These are phyloP conservation scores for Didymella keratinophila DNA, from an alignment of 2,329 filamentous ascomycete species.

Conservation along the genomic window DNA sequence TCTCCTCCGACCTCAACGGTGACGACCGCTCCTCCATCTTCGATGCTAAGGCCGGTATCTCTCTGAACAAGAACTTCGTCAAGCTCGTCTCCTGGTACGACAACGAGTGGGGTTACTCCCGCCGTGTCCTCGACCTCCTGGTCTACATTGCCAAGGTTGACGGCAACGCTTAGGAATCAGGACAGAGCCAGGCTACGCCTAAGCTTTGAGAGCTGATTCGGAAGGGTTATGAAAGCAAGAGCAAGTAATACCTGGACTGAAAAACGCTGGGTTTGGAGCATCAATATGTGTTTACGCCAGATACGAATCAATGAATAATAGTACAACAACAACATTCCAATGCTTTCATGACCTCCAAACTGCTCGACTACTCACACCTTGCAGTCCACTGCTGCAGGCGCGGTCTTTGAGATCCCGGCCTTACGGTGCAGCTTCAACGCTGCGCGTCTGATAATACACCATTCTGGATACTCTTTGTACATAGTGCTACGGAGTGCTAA, in stretches of 20 bases:
- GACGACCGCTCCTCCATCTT: constrained; percentile 96
- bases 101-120: constrained; percentile 99
- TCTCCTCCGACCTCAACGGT: constrained; percentile 93
- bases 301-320: constrained; percentile 42
- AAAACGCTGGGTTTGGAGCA: constrained; percentile 27
- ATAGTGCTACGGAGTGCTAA: not conserved
- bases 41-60: constrained; percentile 98
- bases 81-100: constrained; percentile 99
- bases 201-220: constrained; percentile 39
- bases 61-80: constrained; percentile 97
- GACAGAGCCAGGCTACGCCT: constrained; percentile 46
- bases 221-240: constrained; percentile 19
- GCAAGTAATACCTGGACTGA: constrained; percentile 21
- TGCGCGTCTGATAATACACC: not conserved
- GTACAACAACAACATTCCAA: constrained; percentile 20
- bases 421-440: not conserved
- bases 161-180: constrained; percentile 54
- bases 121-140: constrained; percentile 68
- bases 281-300: constrained; percentile 33
- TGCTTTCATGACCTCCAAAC: not conserved
- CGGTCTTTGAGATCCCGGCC: not conserved
- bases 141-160: constrained; percentile 56
- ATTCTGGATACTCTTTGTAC: not conserved
- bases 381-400: not conserved
- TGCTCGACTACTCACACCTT: not conserved